Evolutionary conservation across 2,329 filamentous ascomycete genomes (phyloP).

Genomic region (Beauveria rudraprayagi): DNA sequence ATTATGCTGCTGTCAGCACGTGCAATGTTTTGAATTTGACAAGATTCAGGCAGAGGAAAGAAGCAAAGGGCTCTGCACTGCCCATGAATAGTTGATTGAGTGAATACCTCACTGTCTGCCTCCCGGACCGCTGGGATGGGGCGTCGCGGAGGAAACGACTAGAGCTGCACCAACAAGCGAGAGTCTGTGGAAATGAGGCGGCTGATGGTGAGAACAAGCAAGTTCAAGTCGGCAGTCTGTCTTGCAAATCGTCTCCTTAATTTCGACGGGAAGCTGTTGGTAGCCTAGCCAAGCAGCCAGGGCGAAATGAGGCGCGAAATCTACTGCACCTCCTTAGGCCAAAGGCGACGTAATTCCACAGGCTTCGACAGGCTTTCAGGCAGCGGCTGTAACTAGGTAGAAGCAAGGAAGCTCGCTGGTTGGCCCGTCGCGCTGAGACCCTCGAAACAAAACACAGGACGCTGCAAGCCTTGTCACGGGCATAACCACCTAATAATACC

Average conservation of each 20-base stretch:
- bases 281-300: not conserved
- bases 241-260: not conserved
- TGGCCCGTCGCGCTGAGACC: not conserved
- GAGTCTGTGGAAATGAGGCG: not conserved
- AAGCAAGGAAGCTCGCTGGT: not conserved
- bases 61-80: too few species aligned
- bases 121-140: not conserved
- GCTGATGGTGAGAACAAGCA: not conserved
- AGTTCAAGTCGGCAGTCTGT: not conserved
- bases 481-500: too few species aligned
- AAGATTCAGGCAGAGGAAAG: too few species aligned
- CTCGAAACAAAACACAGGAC: constrained; percentile 2
- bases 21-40: too few species aligned
- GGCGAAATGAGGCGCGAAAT: not conserved
- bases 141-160: constrained; percentile 5
- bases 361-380: not conserved
- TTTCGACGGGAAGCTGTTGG: not conserved
- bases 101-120: too few species aligned
- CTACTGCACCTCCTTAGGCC: too few species aligned
- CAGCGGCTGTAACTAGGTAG: too few species aligned
- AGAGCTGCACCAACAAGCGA: not conserved
- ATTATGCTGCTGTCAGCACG: too few species aligned
- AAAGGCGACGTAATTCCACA: constrained; percentile 2
- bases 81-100: too few species aligned
- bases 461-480: not conserved